Base-by-base conservation (phyloP, 2,329 filamentous ascomycete genomes). In the Fusarium fujikuroi region DNA sequence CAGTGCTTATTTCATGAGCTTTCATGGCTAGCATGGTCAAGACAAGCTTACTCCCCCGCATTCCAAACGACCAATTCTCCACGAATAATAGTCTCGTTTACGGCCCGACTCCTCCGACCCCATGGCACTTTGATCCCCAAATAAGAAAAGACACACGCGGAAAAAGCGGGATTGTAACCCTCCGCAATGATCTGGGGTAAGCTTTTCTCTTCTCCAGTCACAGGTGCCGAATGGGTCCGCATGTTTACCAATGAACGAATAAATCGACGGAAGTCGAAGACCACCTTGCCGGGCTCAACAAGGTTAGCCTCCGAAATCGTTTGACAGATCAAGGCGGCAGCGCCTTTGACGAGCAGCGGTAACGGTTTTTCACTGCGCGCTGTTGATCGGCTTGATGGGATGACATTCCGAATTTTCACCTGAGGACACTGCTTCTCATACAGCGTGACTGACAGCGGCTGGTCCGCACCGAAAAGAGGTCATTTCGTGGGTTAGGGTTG, bases 11-110 rank as follows among this genome's bases (percentile, higher is more conserved):
- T n/a, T 19, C 25, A 9, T 9, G 28, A 32, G 47, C n/a, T 0
- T 28, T 36, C 30, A 30, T 46, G 15, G 47, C n/a, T 0, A 23
- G 30, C 30, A 30, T 46, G 15, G 30, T 63, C 18, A 30, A 56
- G 30, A 47, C 46, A 52, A 67, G 70, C 58, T 70, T 61, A 58
- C 57, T 73, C 60, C 72, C 72, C 72, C 71, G 69, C 72, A 75
- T 64, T 66, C 32, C 54, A 30, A 37, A 19, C 32, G 37, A 56
- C 52, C 46, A 60, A 64, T 73, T 62, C 62, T 73, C 72, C 72
- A 73, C 72, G 69, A 74, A 75, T 67, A 54, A 46, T 12, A 23
- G n/a, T 49, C 30, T 53, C 43, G 25, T 25, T 46, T 52, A 46
- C 73, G 72, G 72, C 57, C 72, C 72, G 72, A 70, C 30, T 57